Evolutionary conservation across 2,329 filamentous ascomycete species (phyloP).

Genomic region (Fusarium sororula): DNA sequence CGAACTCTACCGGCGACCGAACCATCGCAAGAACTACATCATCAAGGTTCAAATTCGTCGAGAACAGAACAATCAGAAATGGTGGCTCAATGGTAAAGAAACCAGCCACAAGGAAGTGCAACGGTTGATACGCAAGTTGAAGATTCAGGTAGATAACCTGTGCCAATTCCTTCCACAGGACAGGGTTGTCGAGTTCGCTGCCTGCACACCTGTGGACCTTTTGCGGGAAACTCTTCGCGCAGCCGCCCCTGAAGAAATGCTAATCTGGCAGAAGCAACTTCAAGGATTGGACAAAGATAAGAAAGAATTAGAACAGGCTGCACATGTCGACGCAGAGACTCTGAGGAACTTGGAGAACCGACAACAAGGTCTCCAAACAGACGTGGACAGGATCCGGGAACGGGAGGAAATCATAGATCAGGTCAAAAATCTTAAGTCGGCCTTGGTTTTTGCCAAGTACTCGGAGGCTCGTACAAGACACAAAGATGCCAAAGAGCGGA

Average conservation of each 20-base stretch:
- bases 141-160: slow-evolving; percentile 96
- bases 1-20: slow-evolving; percentile 76
- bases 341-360: slow-evolving; percentile 75
- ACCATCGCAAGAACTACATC: slow-evolving; percentile 72
- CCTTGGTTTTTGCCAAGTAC: slow-evolving; percentile 73
- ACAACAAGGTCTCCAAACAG: slow-evolving; percentile 78
- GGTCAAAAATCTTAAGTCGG: slow-evolving; percentile 71
- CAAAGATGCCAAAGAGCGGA: slow-evolving; percentile 62
- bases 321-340: slow-evolving; percentile 67
- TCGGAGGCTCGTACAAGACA: slow-evolving; percentile 60
- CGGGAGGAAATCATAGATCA: slow-evolving; percentile 73
- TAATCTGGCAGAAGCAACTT: slow-evolving; percentile 78
- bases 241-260: slow-evolving; percentile 83
- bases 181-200: slow-evolving; percentile 92
- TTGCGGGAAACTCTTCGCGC: slow-evolving; percentile 88
- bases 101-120: slow-evolving; percentile 71
- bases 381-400: slow-evolving; percentile 85
- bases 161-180: slow-evolving; percentile 98
- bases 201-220: slow-evolving; percentile 81
- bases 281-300: slow-evolving; percentile 75
- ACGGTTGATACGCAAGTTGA: slow-evolving; percentile 73
- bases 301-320: slow-evolving; percentile 68
- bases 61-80: slow-evolving; percentile 84
- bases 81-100: slow-evolving; percentile 76
- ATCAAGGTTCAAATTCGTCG: slow-evolving; percentile 80